Base-by-base conservation (phyloP, 75 land plant species). In the Pinus albicaulis region DNA sequence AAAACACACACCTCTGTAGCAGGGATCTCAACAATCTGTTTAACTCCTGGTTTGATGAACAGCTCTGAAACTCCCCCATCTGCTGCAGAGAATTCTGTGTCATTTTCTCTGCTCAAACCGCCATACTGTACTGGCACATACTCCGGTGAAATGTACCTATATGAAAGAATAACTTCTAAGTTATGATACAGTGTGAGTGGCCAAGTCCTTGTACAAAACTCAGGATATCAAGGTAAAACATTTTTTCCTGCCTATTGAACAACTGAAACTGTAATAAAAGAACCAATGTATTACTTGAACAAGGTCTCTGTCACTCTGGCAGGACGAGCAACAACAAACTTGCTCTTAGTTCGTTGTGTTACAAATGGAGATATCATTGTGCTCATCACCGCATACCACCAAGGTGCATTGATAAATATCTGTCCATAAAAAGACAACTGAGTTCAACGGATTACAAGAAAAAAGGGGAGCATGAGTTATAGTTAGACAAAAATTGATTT, bases 401-500 rank as follows among this genome's bases (percentile, higher is more conserved):
- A 91, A 56, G 95, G 93, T 1, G 80, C 88, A 82, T 93, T 90
- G 79, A 93, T 78, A 68, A 93, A 86, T 48, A 93, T 82, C 95
- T 93, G 82, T 77, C 71, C 44, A 74, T 73, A 7, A 71, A 71
- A 56, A 25, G 62, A 44, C 38, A 34, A 36, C 22, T 66, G 52
- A 23, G 12, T 31, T 61, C n/a, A 68, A 26, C 19, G 1, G 12
- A 24, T 19, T 58, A 3, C 17, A 16, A 11, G 59, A 58, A 58
- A 17, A 16, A 17, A 58, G 11, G n/a, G n/a, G 15, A 58, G 59
- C 59, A 58, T 20, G n/a, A 20, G 41, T 38, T 38, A 38, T 38
- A 4, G 41, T 38, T 38, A 38, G 41, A 34, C 3, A 34, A 34
- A 2, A 6, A 55, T 73, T 3, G 12, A 24, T 19, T 4, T 19